These are phyloP conservation scores for Cenchrus americanus DNA, from an alignment of 176 grass and related monocot genomes.

Conservation along the genomic window DNA sequence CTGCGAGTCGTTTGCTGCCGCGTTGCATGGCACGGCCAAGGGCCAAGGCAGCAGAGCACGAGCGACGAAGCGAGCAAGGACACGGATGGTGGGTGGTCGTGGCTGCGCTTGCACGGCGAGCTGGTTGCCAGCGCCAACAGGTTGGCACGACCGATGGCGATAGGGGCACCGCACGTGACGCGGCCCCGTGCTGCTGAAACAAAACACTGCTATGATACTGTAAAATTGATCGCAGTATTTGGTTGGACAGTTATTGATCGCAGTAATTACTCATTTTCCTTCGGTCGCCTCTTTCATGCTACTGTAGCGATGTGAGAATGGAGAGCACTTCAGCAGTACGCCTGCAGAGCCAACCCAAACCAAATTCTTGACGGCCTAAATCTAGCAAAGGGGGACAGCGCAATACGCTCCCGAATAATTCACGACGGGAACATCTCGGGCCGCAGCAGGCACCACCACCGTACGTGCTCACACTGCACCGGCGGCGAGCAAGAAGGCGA, in stretches of 20 bases:
- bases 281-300: not conserved
- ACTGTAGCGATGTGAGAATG: not conserved
- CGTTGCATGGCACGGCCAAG: not conserved
- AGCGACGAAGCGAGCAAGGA: not conserved
- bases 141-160: not conserved
- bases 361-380: not conserved
- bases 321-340: not conserved
- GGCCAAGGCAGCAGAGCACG: no score
- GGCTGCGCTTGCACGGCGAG: not conserved
- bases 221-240: no score
- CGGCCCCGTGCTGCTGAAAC: no score
- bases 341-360: not conserved
- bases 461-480: no score
- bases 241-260: no score
- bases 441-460: no score
- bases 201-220: no score
- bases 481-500: no score
- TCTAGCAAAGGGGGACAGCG: not conserved
- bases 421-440: no score
- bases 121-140: constrained; percentile 27
- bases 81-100: not conserved
- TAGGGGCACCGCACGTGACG: not conserved
- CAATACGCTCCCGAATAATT: not conserved
- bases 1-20: not conserved
- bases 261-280: not conserved